Evolutionary conservation across 164 flowering plant species (phyloP).

Genomic region (Magnolia changhungtana): DNA sequence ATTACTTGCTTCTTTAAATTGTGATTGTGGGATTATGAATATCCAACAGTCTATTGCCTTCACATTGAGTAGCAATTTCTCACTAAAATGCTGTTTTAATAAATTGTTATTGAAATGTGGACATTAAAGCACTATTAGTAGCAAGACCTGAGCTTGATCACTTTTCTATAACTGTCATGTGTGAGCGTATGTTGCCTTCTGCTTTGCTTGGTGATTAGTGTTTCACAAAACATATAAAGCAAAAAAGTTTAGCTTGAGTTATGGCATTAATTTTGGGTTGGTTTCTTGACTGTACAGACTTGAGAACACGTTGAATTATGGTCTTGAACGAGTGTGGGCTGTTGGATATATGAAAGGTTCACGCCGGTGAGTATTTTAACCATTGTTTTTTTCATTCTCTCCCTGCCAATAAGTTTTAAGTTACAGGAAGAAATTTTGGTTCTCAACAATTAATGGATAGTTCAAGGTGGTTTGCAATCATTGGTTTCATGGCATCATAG

Average conservation of each 20-base stretch:
- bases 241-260: too few species aligned
- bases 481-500: neutral
- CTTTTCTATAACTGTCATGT: too few species aligned
- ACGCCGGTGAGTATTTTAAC: slow-evolving; percentile 47
- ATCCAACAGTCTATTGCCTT: too few species aligned
- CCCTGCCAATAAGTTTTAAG: neutral
- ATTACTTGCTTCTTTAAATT: too few species aligned
- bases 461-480: neutral
- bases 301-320: slow-evolving; percentile 87
- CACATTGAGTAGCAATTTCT: too few species aligned
- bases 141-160: too few species aligned
- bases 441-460: neutral
- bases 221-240: neutral
- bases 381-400: neutral
- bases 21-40: too few species aligned
- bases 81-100: too few species aligned
- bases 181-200: neutral
- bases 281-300: slow-evolving; percentile 47
- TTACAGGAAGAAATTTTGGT: neutral
- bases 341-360: slow-evolving; percentile 82
- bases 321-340: slow-evolving; percentile 96
- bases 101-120: too few species aligned
- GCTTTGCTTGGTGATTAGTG: neutral
- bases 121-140: too few species aligned
- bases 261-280: neutral